These are phyloP conservation scores for Sporothrix sp. DNA, from an alignment of 2,329 filamentous ascomycete species.

Conservation along the genomic window DNA sequence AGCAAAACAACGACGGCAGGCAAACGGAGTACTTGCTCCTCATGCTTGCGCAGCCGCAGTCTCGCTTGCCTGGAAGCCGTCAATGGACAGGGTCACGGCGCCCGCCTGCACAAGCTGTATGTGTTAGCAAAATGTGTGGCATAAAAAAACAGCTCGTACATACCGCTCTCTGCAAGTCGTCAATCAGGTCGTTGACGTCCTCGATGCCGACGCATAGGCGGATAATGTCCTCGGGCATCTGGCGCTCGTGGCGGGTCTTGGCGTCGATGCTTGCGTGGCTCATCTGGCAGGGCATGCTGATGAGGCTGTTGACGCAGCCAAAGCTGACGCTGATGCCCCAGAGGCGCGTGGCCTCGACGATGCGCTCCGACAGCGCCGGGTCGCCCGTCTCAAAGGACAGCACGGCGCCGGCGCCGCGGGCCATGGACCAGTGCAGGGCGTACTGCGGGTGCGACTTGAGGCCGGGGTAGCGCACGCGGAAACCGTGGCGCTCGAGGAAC, in stretches of 20 bases:
- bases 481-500: constrained; percentile 84
- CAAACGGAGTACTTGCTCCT: too few species aligned
- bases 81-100: constrained; percentile 75
- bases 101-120: constrained; percentile 80
- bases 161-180: constrained; percentile 85
- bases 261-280: constrained; percentile 97
- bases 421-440: constrained; percentile 90
- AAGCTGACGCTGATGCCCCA: constrained; percentile 97
- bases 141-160: constrained; percentile 31
- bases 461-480: constrained; percentile 91
- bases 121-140: background rate
- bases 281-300: constrained; percentile 99
- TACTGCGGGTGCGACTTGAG: constrained; percentile 94
- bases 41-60: background rate
- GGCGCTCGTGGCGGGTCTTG: constrained; percentile 77
- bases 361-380: constrained; percentile 70
- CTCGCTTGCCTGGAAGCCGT: constrained; percentile 61
- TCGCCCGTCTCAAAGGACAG: constrained; percentile 95
- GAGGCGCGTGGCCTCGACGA: constrained; percentile 83
- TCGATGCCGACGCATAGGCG: constrained; percentile 94
- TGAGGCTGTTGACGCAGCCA: constrained; percentile 94
- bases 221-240: constrained; percentile 96
- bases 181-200: constrained; percentile 81
- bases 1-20: too few species aligned
- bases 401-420: constrained; percentile 86